A percentile compares a stretch with the other conserved stretches of the same genome.
These are phyloP conservation scores for Colletotrichum sp. DNA, from an alignment of 2,329 filamentous ascomycete genomes.

Conservation along the genomic window DNA sequence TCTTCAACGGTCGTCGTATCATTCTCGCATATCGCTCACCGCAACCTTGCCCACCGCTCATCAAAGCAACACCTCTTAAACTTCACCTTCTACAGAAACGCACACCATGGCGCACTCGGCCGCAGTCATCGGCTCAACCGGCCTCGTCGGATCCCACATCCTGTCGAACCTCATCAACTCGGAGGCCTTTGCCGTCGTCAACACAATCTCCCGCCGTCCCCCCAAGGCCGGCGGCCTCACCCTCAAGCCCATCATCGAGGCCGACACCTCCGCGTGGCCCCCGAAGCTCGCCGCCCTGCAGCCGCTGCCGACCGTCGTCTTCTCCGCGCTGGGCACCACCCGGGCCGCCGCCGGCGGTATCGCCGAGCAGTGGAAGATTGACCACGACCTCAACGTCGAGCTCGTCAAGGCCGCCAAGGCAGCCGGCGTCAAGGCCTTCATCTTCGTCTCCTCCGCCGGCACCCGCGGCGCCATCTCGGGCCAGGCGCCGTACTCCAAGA, in stretches of 20 bases:
- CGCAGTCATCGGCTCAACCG: slow-evolving; percentile 67
- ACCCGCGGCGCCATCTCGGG: slow-evolving; percentile 44
- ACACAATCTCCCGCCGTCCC: slow-evolving; percentile 71
- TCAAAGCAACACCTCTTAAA: background rate
- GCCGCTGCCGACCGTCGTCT: slow-evolving; percentile 67
- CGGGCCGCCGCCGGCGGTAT: slow-evolving; percentile 75
- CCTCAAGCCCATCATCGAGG: slow-evolving; percentile 67
- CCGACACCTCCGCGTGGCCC: slow-evolving; percentile 75
- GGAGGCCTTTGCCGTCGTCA: slow-evolving; percentile 56
- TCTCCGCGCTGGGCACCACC: slow-evolving; percentile 84
- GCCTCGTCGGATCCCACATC: slow-evolving; percentile 76
- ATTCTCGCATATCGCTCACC: background rate
- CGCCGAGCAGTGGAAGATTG: slow-evolving; percentile 84
- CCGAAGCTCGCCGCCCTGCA: slow-evolving; percentile 58
- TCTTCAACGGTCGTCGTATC: slow-evolving; percentile 1
- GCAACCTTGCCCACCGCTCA: background rate
- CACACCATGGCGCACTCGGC: slow-evolving; percentile 14
- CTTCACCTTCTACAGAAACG: background rate
- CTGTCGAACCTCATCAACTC: slow-evolving; percentile 67
- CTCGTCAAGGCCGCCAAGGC: slow-evolving; percentile 77
- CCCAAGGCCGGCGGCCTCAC: slow-evolving; percentile 54
- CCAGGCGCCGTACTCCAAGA: slow-evolving; percentile 61
- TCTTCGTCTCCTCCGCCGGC: slow-evolving; percentile 72
- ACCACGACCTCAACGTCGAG: slow-evolving; percentile 84
- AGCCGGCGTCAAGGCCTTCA: slow-evolving; percentile 74